phyloP scores from a whole-genome alignment of 352 stramenopile genomes.

The Globisporangium radiosum region DNA sequence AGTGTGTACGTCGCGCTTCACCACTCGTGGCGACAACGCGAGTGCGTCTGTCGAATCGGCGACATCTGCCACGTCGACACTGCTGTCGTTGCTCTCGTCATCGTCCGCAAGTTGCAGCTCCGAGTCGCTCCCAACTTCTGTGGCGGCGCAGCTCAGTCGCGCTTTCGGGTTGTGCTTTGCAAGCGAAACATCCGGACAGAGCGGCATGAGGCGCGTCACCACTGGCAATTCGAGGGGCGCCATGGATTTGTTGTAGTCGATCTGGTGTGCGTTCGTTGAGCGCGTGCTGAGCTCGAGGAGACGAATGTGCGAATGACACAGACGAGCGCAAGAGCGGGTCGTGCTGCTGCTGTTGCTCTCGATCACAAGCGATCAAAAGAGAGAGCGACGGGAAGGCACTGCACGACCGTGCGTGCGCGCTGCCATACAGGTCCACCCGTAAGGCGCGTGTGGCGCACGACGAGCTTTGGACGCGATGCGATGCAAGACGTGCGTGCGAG shows the following conservation, averaged over 20 bases:
- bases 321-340: too few relatives aligned
- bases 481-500: too few relatives aligned
- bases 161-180: slow-evolving; percentile 45
- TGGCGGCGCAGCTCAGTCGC: slow-evolving; percentile 11
- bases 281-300: too few relatives aligned
- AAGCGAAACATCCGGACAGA: slow-evolving; percentile 6
- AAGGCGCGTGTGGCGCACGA: too few relatives aligned
- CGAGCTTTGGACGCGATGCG: too few relatives aligned
- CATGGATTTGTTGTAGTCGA: background rate
- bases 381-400: too few relatives aligned
- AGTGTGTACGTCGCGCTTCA: slow-evolving; percentile 39
- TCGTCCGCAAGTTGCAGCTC: slow-evolving; percentile 1
- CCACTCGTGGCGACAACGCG: slow-evolving; percentile 25
- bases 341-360: background rate
- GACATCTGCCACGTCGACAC: background rate
- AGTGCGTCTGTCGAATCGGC: slow-evolving; percentile 20
- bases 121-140: slow-evolving; percentile 5
- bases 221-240: background rate
- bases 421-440: too few relatives aligned
- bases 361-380: too few relatives aligned
- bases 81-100: slow-evolving; percentile 8
- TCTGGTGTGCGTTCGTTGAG: background rate
- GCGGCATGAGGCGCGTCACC: background rate
- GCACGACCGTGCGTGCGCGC: too few relatives aligned
- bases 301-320: too few relatives aligned